Evolutionary conservation across 2,329 filamentous ascomycete species (phyloP).

Genomic region (Fusarium liriodendri): DNA sequence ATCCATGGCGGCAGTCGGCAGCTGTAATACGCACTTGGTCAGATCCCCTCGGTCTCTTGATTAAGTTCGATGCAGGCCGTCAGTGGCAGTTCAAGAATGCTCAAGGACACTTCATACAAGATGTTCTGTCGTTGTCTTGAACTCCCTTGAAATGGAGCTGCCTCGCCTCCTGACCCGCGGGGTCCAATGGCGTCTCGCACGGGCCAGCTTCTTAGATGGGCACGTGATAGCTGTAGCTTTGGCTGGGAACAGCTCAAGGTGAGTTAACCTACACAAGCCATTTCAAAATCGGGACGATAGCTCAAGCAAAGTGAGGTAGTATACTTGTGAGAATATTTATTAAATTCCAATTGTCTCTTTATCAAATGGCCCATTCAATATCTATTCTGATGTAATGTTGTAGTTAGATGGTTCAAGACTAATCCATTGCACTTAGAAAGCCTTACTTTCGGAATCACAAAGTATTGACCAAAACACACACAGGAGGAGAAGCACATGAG

Average conservation of each 20-base stretch:
- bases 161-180: slow-evolving; percentile 41
- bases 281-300: not conserved
- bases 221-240: slow-evolving; percentile 31
- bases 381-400: not conserved
- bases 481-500: not conserved
- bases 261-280: not conserved
- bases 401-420: not conserved
- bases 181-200: slow-evolving; percentile 35
- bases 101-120: slow-evolving; percentile 19
- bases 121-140: slow-evolving; percentile 27
- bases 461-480: not conserved
- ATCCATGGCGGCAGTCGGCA: slow-evolving; percentile 73
- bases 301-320: not conserved
- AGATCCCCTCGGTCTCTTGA: not conserved
- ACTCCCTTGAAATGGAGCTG: slow-evolving; percentile 20
- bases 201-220: slow-evolving; percentile 1
- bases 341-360: not conserved
- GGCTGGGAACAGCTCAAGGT: not conserved
- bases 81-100: slow-evolving; percentile 7
- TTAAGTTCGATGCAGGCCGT: not conserved
- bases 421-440: not conserved
- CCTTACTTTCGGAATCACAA: not conserved
- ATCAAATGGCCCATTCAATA: not conserved
- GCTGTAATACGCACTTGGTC: not conserved
- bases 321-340: not conserved